Conservation (phyloP, 768 basidiomycete genomes). For the Cyathus striatus region DNA sequence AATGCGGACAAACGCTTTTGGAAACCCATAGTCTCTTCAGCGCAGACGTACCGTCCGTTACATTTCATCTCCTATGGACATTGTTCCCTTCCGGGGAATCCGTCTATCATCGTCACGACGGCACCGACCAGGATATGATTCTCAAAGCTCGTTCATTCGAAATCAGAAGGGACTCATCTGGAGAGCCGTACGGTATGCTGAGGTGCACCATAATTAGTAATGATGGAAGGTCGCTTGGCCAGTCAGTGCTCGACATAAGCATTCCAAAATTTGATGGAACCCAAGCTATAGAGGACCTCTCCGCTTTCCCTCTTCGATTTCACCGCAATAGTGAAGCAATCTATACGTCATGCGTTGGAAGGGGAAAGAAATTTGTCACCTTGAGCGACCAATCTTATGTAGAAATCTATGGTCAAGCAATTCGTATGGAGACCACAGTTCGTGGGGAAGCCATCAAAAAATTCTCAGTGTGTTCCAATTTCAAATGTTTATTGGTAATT, state of each 20-base stretch:
- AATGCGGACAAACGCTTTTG: too few relatives aligned
- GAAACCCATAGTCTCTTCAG: too few relatives aligned
- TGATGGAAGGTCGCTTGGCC: constrained; percentile 4
- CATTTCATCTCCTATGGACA: background rate
- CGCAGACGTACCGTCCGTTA: background rate
- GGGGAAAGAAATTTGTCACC: constrained; percentile 1
- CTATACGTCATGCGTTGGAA: background rate
- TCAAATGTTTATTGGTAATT: background rate
- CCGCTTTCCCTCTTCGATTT: background rate
- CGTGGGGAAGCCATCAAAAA: background rate
- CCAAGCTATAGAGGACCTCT: constrained; percentile 2
- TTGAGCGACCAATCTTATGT: constrained; percentile 1
- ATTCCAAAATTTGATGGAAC: constrained; percentile 2
- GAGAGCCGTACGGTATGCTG: background rate
- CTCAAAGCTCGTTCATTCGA: constrained; percentile 2
- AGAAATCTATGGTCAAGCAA: constrained; percentile 6
- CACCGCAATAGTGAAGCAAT: background rate
- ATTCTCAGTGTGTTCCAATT: background rate
- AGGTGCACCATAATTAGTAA: background rate
- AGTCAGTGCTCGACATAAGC: background rate
- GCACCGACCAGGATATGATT: constrained; percentile 4
- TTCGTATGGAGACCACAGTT: background rate
- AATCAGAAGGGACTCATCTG: constrained; percentile 4
- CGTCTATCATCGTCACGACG: constrained; percentile 3
- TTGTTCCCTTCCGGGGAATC: constrained; percentile 15